Evolutionary conservation across 306 rosid genomes (phyloP), one percentile per base, ranked within the genome.

Genomic region (Ormosia emarginata): DNA sequence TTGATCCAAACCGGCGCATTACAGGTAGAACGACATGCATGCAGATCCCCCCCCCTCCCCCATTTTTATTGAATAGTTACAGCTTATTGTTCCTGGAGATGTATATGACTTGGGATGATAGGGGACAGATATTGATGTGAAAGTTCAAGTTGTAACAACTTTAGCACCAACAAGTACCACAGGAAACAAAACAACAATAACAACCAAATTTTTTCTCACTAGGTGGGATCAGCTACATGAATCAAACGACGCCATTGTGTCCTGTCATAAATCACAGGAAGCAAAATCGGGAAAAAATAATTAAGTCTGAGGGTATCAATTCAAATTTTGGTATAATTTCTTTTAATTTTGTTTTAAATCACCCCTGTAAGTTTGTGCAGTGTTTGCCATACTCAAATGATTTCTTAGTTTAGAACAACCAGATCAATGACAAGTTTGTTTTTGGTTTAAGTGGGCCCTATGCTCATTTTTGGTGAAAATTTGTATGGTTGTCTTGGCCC

Each of bases 1-100:
- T 95, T 85, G 99, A 95, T 83, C 99, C 98, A 11, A 87, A 83
- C 82, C 89, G 83, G 88, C 99, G 98, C 61, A 93, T 95, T 88
- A 90, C 94, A 83, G 98, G 99, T 95, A 93, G 77, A 41, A 57
- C 24, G 8, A 30, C 46, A 79, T 76, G 73, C 56, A 79, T 47
- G n/a, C 13, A 12, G 2, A 0, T 12, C 3, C 13, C 9, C 9
- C 2, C 13, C 12, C 24, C 43, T 15, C 7, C 24, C 70, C 15
- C 13, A 40, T 41, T 66, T 73, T 65, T 18, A 44, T 24, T 56
- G 14, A 50, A 14, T 49, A 12, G 58, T 4, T 47, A 15, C 37
- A 17, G 29, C 46, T 17, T 74, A 15, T n/a, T 52, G 52, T 18
- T 56, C 24, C 6, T 74, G 75, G 36, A 53, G 74, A 47, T 44